phyloP scores from a whole-genome alignment of 2,329 filamentous ascomycete genomes.

The Raffaelea ambrosiae region DNA sequence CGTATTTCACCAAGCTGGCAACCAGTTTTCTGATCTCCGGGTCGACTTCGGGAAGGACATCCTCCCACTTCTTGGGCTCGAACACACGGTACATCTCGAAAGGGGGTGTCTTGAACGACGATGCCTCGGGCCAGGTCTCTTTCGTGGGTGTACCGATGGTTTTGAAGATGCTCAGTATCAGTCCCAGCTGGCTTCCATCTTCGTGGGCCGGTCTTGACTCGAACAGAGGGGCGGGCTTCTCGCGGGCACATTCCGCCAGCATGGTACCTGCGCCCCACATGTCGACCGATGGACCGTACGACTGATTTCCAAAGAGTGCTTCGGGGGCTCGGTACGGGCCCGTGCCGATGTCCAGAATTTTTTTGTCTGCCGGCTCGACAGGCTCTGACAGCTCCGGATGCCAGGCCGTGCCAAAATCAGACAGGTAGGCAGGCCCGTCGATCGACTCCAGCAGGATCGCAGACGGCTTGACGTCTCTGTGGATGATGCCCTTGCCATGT shows the following conservation, averaged over 20 bases:
- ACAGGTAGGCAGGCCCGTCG: conserved; percentile 65
- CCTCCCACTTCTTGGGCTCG: conserved; percentile 56
- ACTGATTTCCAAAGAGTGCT: conserved; percentile 72
- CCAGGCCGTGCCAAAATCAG: conserved; percentile 93
- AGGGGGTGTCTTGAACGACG: conserved; percentile 59
- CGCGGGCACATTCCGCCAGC: conserved; percentile 63
- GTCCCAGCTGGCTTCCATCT: conserved; percentile 80
- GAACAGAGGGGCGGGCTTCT: conserved; percentile 58
- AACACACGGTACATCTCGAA: conserved; percentile 87
- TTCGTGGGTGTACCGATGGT: conserved; percentile 78
- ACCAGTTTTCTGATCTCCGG: conserved; percentile 57
- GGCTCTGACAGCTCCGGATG: conserved; percentile 47
- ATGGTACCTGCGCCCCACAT: conserved; percentile 86
- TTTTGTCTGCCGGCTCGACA: conserved; percentile 56
- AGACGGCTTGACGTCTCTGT: conserved; percentile 89
- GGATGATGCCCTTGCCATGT: conserved; percentile 70
- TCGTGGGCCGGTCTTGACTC: conserved; percentile 65
- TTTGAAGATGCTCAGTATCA: conserved; percentile 89
- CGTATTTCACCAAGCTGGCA: conserved; percentile 59
- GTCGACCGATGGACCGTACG: conserved; percentile 67
- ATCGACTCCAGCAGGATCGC: conserved; percentile 67
- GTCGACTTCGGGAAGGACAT: conserved; percentile 56
- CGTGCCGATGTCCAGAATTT: conserved; percentile 90
- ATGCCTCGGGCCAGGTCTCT: conserved; percentile 77
- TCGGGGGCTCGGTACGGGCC: conserved; percentile 86